Evolutionary conservation across 441 rosid species (phyloP), one percentile per base, ranked within the genome.

Genomic region (Erodium moschatum): DNA sequence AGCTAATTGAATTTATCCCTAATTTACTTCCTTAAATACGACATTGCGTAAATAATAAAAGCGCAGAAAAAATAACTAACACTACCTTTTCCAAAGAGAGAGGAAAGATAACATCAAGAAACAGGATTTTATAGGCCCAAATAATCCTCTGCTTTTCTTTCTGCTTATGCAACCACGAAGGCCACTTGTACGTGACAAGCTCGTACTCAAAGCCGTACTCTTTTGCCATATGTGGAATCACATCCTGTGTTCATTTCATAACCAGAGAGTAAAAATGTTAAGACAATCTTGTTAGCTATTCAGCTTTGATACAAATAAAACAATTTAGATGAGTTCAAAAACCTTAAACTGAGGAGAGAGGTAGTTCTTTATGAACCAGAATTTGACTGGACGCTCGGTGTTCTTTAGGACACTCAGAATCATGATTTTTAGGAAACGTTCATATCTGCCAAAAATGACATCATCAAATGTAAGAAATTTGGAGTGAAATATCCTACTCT

Each of bases 361-460:
- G 79, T 89, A 95, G 80, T 95, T 95, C 87, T 95, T 95, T 78
- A 95, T 95, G 81, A 95, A 95, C 99, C 99, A 95, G 84, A 95
- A 95, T 78, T 95, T 95, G 72, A 95, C 88, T 0, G 97, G 98
- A 63, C 97, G 99, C 67, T 64, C 33, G 38, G 98, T 92, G 80
- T 89, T 95, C 89, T 89, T 95, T 75, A 90, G 80, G 72, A 95
- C 98, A 75, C 93, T 89, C 40, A 93, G 83, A 74, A 93, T 95
- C 99, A 92, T 95, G 79, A 90, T 95, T 84, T 92, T 95, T 52
- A 83, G 88, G 81, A 95, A 92, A 24, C 99, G 92, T 77, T 95
- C 99, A 40, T 95, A 95, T 79, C 98, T 92, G 92, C 72, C 78
- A 21, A 40, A 21, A 40, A 33, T 5, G 19, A 42, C 12, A 65